Base-by-base conservation (phyloP, 176 grass and related monocot species). In the Panicum miliaceum region DNA sequence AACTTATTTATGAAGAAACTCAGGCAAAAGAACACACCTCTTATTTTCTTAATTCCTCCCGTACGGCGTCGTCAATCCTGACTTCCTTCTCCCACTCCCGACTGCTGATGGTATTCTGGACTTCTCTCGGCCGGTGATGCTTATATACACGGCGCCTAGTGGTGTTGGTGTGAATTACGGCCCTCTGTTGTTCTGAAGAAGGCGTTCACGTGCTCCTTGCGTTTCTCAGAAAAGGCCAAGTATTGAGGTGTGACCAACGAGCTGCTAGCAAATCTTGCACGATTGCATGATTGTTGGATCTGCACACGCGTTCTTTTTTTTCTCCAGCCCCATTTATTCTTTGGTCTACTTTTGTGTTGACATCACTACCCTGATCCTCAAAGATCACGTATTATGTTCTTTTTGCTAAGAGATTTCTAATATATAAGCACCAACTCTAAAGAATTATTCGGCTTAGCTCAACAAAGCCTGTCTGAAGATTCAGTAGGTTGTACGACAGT, bases 381-480 rank as follows among this genome's bases (percentile, higher is more conserved):
- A 78, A 78, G 88, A 90, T 90, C 25, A 65, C 54, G 5, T 64
- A 15, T 53, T 37, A 81, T 89, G 71, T 58, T 82, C 38, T 66
- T 78, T 50, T 50, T 35, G 46, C 16, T 47, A 53, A 32, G 25
- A 54, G 35, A 75, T 74, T 59, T 80, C 38, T 37, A 69, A 80
- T 74, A 20, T 45, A 8, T 46, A 71, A 27, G 56, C 22, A 56
- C 29, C 47, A 54, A 74, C 4, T 45, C 46, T 74, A 81, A 75
- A 64, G 36, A 84, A 75, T 35, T 56, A 20, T 26, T 26, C 42
- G 15, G 34, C 18, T 8, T 48, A 71, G 66, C 53, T 77, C 79
- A 77, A 36, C 62, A 81, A 62, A 66, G 68, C 64, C 83, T 57
- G 52, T 47, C 78, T 64, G 26, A 86, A 90, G 77, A 90, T 90